Percentiles rank a stretch among this genome's conserved stretches.
Conservation (phyloP, 371 early-diverging fungal species). For the Mucor plumbeus region DNA sequence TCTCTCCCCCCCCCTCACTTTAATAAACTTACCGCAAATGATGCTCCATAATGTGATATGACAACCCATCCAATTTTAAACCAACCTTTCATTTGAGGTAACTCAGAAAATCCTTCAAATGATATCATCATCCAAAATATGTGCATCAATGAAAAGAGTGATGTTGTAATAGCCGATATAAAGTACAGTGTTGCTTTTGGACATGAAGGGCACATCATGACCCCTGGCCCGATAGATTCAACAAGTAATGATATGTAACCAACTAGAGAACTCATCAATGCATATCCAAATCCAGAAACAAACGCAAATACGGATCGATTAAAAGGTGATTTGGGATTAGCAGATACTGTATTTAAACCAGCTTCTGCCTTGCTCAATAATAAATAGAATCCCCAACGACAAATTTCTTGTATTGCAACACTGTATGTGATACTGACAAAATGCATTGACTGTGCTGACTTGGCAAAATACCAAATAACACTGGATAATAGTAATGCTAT, state of each 20-base stretch:
- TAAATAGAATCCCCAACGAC: constrained; percentile 65
- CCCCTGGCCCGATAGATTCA: constrained; percentile 71
- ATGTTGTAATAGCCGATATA: constrained; percentile 71
- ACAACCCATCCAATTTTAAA: constrained; percentile 54
- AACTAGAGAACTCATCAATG: constrained; percentile 69
- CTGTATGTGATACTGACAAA: constrained; percentile 62
- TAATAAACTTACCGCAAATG: constrained; percentile 52
- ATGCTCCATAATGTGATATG: constrained; percentile 65
- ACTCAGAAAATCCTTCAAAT: constrained; percentile 65
- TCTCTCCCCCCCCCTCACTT: no score
- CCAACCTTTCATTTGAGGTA: constrained; percentile 33
- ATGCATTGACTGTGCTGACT: constrained; percentile 34
- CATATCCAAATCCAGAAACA: constrained; percentile 75
- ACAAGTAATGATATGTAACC: constrained; percentile 69
- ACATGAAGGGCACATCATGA: constrained; percentile 71
- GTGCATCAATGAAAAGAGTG: constrained; percentile 72
- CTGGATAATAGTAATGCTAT: constrained; percentile 72
- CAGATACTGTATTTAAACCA: constrained; percentile 62
- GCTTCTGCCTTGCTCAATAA: constrained; percentile 62
- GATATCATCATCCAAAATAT: constrained; percentile 76
- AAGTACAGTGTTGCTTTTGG: constrained; percentile 65
- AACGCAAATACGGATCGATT: constrained; percentile 67
- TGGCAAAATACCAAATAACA: constrained; percentile 70
- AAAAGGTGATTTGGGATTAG: constrained; percentile 60
- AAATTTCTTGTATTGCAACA: constrained; percentile 69